Base-by-base conservation (phyloP, 192 early-diverging fungal species). In the Coemansia nantahalensis region DNA sequence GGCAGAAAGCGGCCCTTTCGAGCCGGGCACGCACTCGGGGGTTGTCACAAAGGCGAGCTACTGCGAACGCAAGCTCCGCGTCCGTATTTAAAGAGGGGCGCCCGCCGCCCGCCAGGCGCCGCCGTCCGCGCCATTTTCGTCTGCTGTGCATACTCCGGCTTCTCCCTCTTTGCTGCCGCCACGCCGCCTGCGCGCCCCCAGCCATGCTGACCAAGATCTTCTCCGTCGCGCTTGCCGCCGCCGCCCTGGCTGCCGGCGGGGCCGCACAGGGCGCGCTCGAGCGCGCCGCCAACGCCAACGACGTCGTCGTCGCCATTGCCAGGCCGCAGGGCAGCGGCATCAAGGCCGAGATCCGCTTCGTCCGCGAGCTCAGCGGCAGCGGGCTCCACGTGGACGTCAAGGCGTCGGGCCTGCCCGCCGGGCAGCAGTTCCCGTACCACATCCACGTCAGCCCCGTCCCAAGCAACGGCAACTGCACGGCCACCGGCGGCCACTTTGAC, bases 401-500 rank as follows among this genome's bases (percentile, higher is more conserved):
- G 8, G 31, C 10, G 8, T 2, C 5, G 5, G 31, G 31, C 8
- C 31, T 32, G 31, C 4, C 31, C 22, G 22, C 42, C 8, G 50
- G 55, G 13, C 48, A 19, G 4, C 23, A 49, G 19, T 80, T 70
- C 44, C 59, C 63, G 8, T 80, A 54, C 64, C 78, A 80, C 39
- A 72, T 80, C 47, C 78, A 80, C 51, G 30, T 28, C 18, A 51
- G 44, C 21, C 37, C 51, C 1, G 72, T 80, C 13, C 63, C 67
- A 12, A 31, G 30, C 1, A 22, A 80, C 54, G 65, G 68, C 36
- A 72, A 72, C 67, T 80, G 78, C 51, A 76, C 71, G 6, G 66
- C 56, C 16, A 72, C 72, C 8, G 68, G 67, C 24, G 78, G 72
- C 14, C 78, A 79, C 31, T 48, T 67, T 13, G 60, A 79, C 51